Evolutionary conservation across 2,329 filamentous ascomycete genomes (phyloP).

Genomic region (Tolypocladium album): DNA sequence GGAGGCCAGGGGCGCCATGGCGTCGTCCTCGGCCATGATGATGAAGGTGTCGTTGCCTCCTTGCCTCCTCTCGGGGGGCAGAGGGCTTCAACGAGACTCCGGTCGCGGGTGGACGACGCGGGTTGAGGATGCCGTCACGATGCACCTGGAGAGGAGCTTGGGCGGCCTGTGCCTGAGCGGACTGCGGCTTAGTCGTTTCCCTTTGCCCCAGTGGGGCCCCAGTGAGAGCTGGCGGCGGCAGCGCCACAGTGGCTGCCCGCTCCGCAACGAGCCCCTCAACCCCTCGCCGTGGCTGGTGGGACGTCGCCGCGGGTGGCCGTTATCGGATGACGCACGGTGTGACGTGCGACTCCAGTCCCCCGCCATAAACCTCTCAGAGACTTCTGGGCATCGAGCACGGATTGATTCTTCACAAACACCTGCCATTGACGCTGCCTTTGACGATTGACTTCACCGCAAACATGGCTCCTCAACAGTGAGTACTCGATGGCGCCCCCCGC

Average conservation of each 20-base stretch:
- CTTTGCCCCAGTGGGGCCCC: too few species aligned
- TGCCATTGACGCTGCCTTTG: background rate
- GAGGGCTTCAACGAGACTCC: background rate
- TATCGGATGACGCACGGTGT: background rate
- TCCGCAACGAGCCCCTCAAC: background rate
- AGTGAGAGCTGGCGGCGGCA: too few species aligned
- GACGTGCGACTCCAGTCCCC: background rate
- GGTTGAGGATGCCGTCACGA: background rate
- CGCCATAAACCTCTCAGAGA: background rate
- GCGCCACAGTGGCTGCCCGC: background rate
- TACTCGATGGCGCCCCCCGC: conserved; percentile 3
- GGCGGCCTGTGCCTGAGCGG: background rate
- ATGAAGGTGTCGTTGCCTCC: background rate
- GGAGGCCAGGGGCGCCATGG: conserved; percentile 60
- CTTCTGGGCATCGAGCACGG: background rate
- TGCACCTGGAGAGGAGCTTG: background rate
- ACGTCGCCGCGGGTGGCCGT: background rate
- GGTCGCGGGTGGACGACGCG: background rate
- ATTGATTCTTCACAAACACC: background rate
- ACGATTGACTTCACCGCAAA: background rate
- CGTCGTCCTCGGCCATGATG: background rate
- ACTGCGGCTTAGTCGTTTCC: too few species aligned
- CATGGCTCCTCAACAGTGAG: conserved; percentile 5
- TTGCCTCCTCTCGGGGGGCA: background rate
- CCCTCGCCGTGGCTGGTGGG: background rate